These are phyloP conservation scores for Pecoramyces ruminantium DNA, from an alignment of 192 early-diverging fungal species.

Conservation along the genomic window DNA sequence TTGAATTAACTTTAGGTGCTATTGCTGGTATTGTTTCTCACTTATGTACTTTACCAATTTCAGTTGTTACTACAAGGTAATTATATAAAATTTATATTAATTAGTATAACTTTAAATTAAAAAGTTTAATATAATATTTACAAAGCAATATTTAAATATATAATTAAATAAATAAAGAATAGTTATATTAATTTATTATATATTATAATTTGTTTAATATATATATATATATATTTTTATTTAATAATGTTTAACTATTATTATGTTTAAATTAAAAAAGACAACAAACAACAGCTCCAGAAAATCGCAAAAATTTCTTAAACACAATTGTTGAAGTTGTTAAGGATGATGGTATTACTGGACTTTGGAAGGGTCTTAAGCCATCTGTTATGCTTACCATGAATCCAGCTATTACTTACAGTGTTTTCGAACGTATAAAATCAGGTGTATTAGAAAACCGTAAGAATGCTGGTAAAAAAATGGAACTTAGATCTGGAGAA, in stretches of 20 bases:
- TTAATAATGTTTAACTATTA: too few relatives aligned
- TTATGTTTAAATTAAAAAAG: too few relatives aligned
- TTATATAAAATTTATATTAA: background rate
- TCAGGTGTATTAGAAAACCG: constrained; percentile 26
- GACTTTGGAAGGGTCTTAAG: constrained; percentile 43
- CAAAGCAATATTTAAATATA: too few relatives aligned
- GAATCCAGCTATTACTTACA: constrained; percentile 97
- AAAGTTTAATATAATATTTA: too few relatives aligned
- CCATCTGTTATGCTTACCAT: constrained; percentile 79
- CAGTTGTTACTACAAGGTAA: constrained; percentile 72
- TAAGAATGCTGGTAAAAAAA: constrained; percentile 7
- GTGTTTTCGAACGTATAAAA: constrained; percentile 75
- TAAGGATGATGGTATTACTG: constrained; percentile 46
- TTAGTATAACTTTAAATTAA: too few relatives aligned
- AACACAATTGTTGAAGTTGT: constrained; percentile 53
- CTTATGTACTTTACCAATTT: constrained; percentile 78
- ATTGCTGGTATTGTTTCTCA: constrained; percentile 76
- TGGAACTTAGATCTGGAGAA: constrained; percentile 49
- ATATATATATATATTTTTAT: too few relatives aligned
- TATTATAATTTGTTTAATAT: too few relatives aligned
- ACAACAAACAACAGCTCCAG: constrained; percentile 62
- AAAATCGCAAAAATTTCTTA: constrained; percentile 45
- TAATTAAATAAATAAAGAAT: too few relatives aligned
- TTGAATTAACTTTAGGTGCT: constrained; percentile 79
- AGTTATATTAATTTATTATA: too few relatives aligned